phyloP scores from a whole-genome alignment of 768 basidiomycete species.

The Sarcodon sp. region DNA sequence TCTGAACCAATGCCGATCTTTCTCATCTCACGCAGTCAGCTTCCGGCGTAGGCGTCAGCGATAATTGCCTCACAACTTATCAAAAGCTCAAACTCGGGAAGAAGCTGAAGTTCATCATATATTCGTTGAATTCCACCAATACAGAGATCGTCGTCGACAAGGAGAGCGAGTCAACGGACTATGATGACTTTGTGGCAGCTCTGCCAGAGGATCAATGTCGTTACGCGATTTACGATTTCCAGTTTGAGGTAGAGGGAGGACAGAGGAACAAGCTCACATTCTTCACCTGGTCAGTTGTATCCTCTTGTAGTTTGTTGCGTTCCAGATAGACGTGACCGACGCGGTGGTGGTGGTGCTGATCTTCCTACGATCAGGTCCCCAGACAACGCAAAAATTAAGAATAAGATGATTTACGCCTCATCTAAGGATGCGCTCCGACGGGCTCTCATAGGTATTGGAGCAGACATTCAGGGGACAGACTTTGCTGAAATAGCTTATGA shows the following conservation, averaged over 20 bases:
- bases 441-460: conserved; percentile 58
- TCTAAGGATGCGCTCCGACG: conserved; percentile 74
- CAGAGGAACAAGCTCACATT: conserved; percentile 83
- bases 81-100: conserved; percentile 66
- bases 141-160: conserved; percentile 76
- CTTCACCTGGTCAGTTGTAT: conserved; percentile 67
- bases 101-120: conserved; percentile 78
- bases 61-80: conserved; percentile 44
- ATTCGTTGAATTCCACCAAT: conserved; percentile 40
- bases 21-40: conserved; percentile 20
- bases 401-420: conserved; percentile 89
- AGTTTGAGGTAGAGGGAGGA: conserved; percentile 60
- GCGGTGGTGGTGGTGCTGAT: background rate
- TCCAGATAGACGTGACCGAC: background rate
- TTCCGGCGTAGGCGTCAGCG: conserved; percentile 55
- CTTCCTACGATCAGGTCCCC: conserved; percentile 52
- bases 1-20: background rate
- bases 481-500: conserved; percentile 58
- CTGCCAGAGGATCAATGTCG: conserved; percentile 67
- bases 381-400: conserved; percentile 71
- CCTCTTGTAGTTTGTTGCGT: background rate
- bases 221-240: conserved; percentile 92
- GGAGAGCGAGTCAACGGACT: conserved; percentile 26
- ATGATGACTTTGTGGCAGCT: conserved; percentile 61
- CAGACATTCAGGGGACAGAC: conserved; percentile 84